Evolutionary conservation across 768 basidiomycete species (phyloP).

Genomic region (Tulasnella sp.): DNA sequence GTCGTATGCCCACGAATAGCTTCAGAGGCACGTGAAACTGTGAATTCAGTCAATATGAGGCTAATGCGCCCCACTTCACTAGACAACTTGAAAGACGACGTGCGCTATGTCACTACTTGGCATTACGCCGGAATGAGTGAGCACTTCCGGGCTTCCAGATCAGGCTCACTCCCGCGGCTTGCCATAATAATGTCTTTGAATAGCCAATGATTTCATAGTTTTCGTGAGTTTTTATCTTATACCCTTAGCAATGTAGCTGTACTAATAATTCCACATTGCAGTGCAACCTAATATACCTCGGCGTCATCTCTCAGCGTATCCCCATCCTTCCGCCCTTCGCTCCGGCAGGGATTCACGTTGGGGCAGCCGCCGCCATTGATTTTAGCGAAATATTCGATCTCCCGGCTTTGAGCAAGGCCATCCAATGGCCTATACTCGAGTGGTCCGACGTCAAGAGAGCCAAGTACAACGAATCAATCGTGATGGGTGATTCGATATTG

Average conservation of each 20-base stretch:
- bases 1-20: too few relatives aligned
- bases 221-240: too few relatives aligned
- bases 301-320: conserved; percentile 41
- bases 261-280: background rate
- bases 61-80: too few relatives aligned
- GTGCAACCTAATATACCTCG: conserved; percentile 48
- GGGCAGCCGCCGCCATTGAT: conserved; percentile 25
- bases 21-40: too few relatives aligned
- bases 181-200: background rate
- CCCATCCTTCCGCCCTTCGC: conserved; percentile 49
- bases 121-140: conserved; percentile 1
- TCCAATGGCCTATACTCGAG: conserved; percentile 45
- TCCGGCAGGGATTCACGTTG: conserved; percentile 24
- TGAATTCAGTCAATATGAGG: too few relatives aligned
- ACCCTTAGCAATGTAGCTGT: too few relatives aligned
- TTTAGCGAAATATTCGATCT: conserved; percentile 55
- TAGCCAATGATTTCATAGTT: background rate
- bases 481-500: background rate
- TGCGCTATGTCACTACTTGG: conserved; percentile 4
- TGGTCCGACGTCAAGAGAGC: conserved; percentile 52
- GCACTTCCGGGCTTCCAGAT: background rate
- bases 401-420: conserved; percentile 34
- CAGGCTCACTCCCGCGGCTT: too few relatives aligned
- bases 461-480: conserved; percentile 13
- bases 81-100: conserved; percentile 1